Percentiles rank a stretch among this genome's conserved stretches.
phyloP scores from a whole-genome alignment of 163 green algal species.

The Scenedesmus sp. region DNA sequence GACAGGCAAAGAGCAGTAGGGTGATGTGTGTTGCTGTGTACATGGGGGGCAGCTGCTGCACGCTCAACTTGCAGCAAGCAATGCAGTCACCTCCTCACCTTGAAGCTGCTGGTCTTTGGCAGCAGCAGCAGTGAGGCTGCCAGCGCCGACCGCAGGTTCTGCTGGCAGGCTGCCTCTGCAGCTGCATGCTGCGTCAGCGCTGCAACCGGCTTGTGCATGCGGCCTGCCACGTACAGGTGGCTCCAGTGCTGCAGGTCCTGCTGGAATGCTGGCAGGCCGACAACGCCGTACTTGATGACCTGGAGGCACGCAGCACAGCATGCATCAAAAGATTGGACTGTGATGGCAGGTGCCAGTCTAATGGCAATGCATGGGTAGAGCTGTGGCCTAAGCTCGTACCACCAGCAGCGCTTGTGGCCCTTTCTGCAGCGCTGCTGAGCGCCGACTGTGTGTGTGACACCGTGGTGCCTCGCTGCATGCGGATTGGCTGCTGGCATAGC shows the following conservation, averaged over 20 bases:
- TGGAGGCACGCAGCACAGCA: not conserved
- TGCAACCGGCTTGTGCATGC: conserved; percentile 92
- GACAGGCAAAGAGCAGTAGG: not conserved
- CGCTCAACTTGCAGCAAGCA: not conserved
- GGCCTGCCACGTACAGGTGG: conserved; percentile 84
- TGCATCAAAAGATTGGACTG: not conserved
- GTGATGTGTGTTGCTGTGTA: too few species aligned
- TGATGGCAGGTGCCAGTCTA: not conserved
- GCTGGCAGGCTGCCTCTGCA: conserved; percentile 29
- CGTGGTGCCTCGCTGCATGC: too few species aligned
- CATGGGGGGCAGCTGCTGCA: not conserved
- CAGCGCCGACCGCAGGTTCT: conserved; percentile 82
- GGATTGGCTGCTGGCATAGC: not conserved
- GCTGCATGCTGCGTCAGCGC: conserved; percentile 47
- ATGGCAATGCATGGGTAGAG: not conserved
- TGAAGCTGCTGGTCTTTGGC: conserved; percentile 69
- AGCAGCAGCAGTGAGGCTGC: conserved; percentile 82
- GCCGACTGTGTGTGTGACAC: not conserved
- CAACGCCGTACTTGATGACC: conserved; percentile 93
- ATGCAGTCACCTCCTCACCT: conserved; percentile 54
- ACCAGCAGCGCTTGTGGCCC: not conserved
- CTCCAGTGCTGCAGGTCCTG: conserved; percentile 83
- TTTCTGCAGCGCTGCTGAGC: not conserved
- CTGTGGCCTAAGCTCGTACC: too few species aligned
- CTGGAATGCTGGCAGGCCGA: conserved; percentile 66